Evolutionary conservation across 2,329 filamentous ascomycete species (phyloP), one percentile per base, ranked within the genome.

Genomic region (Penicillium italicum): DNA sequence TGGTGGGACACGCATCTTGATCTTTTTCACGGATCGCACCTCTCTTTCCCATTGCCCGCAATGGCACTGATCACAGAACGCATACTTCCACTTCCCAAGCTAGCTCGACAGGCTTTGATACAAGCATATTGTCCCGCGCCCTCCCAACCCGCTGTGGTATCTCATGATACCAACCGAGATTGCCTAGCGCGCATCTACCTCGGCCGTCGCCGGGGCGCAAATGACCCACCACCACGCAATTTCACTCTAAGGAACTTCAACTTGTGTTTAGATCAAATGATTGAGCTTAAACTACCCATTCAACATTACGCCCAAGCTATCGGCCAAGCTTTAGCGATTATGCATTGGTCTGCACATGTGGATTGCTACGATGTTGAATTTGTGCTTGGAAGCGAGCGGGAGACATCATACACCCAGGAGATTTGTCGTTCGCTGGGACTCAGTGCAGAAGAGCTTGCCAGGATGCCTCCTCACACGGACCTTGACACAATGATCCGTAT

Each of bases 21-120:
- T 5, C 38, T 24, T n/a, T 41, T 24, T 3, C 38, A 9, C 9
- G 24, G 24, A 8, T 2, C 46, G 36, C 18, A 18, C 9, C 24
- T 16, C 24, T 58, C 30, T 38, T 56, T 45, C 22, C 43, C 3
- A n/a, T 20, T 63, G 0, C 64, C 64, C 0, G 58, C 62, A 2
- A 47, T 50, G 38, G 55, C 57, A 1, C 53, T 69, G 5, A n/a
- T 65, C 22, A 61, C 62, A 0, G 55, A 66, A 28, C 45, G 64
- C 0, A 67, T 68, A 38, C 36, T 50, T 2, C 64, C 67, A 2
- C 52, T 69, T 2, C 66, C 64, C 0, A 53, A 44, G 3, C 37
- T 53, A 7, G 61, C 58, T 1, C 58, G 65, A n/a, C 20, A 63
- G 2, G 58, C 58, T 0, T 45, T 69, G 1, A 66, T 68, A 18